Conservation (phyloP, 805 yeast genomes). For the Pichia gijzeniarum region DNA sequence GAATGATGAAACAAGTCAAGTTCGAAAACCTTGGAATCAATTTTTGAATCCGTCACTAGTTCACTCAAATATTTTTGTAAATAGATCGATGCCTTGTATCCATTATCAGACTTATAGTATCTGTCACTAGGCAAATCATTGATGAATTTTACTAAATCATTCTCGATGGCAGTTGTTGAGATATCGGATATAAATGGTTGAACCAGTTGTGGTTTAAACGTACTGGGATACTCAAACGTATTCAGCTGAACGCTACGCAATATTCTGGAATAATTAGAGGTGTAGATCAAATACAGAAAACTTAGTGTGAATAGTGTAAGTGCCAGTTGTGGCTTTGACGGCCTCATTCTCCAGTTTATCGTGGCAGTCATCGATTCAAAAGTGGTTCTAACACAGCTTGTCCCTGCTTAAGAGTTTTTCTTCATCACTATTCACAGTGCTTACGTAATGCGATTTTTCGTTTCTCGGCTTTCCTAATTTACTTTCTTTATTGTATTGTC, state of each 20-base stretch:
- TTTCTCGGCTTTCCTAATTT: no score
- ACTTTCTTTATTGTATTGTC: not conserved
- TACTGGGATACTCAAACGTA: constrained; percentile 47
- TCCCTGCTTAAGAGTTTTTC: no score
- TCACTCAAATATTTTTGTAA: constrained; percentile 40
- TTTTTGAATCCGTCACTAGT: constrained; percentile 21
- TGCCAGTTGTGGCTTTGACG: not conserved
- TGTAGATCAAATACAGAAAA: not conserved
- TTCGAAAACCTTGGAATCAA: constrained; percentile 20
- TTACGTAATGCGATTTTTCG: no score
- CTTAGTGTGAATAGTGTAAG: not conserved
- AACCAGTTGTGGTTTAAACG: constrained; percentile 33
- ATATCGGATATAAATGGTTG: constrained; percentile 14
- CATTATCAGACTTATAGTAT: constrained; percentile 67
- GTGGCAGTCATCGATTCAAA: no score
- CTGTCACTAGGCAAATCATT: constrained; percentile 43
- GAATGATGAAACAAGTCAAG: constrained; percentile 52
- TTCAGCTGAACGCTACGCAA: constrained; percentile 6
- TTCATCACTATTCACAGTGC: no score
- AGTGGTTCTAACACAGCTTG: no score
- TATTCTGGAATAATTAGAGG: constrained; percentile 4
- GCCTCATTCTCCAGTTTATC: not conserved
- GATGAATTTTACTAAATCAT: constrained; percentile 7
- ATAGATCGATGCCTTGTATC: constrained; percentile 69
- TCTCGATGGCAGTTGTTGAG: constrained; percentile 1